A percentile compares a stretch with the other conserved stretches of the same genome.
These are phyloP conservation scores for Monascus purpureus DNA, from an alignment of 495 filamentous ascomycete species.

Conservation along the genomic window DNA sequence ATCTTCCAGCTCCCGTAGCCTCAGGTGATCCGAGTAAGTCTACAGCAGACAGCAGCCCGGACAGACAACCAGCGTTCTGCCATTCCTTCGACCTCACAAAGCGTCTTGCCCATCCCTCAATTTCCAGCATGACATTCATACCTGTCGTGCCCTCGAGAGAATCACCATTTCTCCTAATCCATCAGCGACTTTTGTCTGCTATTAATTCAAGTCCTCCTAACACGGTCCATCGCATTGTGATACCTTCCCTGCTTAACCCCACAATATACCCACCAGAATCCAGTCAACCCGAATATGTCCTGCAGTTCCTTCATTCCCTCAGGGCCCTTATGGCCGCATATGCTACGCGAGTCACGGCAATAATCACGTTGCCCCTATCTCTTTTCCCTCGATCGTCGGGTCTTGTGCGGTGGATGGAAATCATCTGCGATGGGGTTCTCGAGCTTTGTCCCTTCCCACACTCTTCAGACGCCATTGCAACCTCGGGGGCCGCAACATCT, in stretches of 20 bases:
- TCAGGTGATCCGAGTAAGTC: conserved; percentile 13
- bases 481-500: conserved; percentile 34
- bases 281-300: conserved; percentile 51
- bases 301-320: conserved; percentile 75
- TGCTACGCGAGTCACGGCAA: conserved; percentile 48
- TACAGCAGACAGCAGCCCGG: conserved; percentile 8
- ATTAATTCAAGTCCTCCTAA: conserved; percentile 43
- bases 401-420: conserved; percentile 76
- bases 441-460: conserved; percentile 80
- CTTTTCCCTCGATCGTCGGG: conserved; percentile 69
- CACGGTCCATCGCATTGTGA: conserved; percentile 65
- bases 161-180: conserved; percentile 51
- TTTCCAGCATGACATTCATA: conserved; percentile 43
- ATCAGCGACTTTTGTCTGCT: conserved; percentile 42
- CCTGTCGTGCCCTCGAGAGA: conserved; percentile 33
- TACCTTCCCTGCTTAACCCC: conserved; percentile 75
- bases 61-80: conserved; percentile 45
- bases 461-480: conserved; percentile 40
- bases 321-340: conserved; percentile 58
- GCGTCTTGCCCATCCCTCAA: conserved; percentile 49
- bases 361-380: conserved; percentile 67
- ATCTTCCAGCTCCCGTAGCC: conserved; percentile 10
- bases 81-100: conserved; percentile 87
- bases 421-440: conserved; percentile 72
- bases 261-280: conserved; percentile 58